Evolutionary conservation across 164 flowering plant genomes (phyloP).

Genomic region (Liquidambar formosana): DNA sequence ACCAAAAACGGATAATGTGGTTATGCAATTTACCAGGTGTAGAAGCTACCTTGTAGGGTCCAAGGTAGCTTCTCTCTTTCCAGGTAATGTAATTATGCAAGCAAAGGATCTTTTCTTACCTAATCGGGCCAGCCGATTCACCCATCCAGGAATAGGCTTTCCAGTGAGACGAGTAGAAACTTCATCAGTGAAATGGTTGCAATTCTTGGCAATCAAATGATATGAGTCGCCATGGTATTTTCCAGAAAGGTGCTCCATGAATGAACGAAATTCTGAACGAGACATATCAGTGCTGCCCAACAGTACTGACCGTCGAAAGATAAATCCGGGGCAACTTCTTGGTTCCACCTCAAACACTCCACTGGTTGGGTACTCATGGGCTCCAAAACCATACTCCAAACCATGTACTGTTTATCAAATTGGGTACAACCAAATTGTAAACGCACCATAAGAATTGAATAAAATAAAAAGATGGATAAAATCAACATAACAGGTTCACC

Average conservation of each 20-base stretch:
- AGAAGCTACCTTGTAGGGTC: not conserved
- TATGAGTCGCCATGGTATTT: slow-evolving; percentile 85
- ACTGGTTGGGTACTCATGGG: slow-evolving; percentile 85
- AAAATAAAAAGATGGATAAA: not conserved
- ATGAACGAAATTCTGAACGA: slow-evolving; percentile 63
- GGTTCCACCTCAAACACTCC: slow-evolving; percentile 99
- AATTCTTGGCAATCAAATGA: slow-evolving; percentile 92
- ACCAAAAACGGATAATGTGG: not conserved
- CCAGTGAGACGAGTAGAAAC: slow-evolving; percentile 75
- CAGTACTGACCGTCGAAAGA: slow-evolving; percentile 69
- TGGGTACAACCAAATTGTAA: not conserved
- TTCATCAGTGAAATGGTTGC: slow-evolving; percentile 96
- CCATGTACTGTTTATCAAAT: slow-evolving; percentile 63
- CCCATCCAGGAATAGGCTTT: slow-evolving; percentile 93
- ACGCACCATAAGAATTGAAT: too few species aligned
- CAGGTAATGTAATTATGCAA: not conserved
- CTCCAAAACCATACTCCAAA: slow-evolving; percentile 90
- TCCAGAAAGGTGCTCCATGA: slow-evolving; percentile 72
- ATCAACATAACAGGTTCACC: not conserved
- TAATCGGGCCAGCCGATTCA: slow-evolving; percentile 83
- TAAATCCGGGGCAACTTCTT: slow-evolving; percentile 91
- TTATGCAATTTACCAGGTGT: not conserved
- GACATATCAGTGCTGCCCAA: slow-evolving; percentile 79
- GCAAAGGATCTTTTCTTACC: slow-evolving; percentile 45
- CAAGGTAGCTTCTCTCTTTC: not conserved